Evolutionary conservation across 768 basidiomycete species (phyloP), one percentile per base, ranked within the genome.

Genomic region (Phanerochaete sordida): DNA sequence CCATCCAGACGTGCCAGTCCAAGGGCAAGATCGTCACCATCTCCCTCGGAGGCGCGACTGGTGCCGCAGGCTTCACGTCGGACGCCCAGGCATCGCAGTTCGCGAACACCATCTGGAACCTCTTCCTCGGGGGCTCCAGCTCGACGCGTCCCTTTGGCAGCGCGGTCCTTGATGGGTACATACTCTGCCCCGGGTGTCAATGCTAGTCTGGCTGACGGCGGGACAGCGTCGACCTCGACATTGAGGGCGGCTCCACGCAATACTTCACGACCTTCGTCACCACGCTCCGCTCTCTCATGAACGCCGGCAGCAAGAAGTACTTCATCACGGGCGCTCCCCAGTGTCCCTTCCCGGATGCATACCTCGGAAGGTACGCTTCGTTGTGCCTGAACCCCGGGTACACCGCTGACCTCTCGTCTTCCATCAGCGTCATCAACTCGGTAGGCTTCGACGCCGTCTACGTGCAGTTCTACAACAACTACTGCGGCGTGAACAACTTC

Each of bases 91-190:
- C 84, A 1, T 66, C 72, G 13, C 69, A 76, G 3, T 90, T 88
- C 68, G 88, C 84, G 0, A 76, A 85, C 55, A 84, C 83, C 0
- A 83, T 91, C 54, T 91, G 90, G 90, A 76, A 88, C 67, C 60
- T 87, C 51, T 90, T 90, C 71, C 74, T 91, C 28, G 89, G 88
- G 9, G 87, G 87, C 19, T 76, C 75, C 0, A 83, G 81, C 59
- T 69, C 69, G 27, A 87, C 82, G 16, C 79, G 89, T 60, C 90
- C 89, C 0, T 91, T 91, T 65, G 90, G 90, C 26, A 71, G 64
- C 60, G 90, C 88, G 2, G 79, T 90, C 52, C 76, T 91, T 26
- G 89, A 91, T 64, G 90, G 90, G 88, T 88, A 45, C n/a, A n/a
- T n/a, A n/a, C n/a, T n/a, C n/a, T n/a, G n/a, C n/a, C n/a, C n/a